Evolutionary conservation across 108 stramenopile genomes (phyloP), one percentile per base, ranked within the genome.

Genomic region (Pseudonitzschia delicatissima): DNA sequence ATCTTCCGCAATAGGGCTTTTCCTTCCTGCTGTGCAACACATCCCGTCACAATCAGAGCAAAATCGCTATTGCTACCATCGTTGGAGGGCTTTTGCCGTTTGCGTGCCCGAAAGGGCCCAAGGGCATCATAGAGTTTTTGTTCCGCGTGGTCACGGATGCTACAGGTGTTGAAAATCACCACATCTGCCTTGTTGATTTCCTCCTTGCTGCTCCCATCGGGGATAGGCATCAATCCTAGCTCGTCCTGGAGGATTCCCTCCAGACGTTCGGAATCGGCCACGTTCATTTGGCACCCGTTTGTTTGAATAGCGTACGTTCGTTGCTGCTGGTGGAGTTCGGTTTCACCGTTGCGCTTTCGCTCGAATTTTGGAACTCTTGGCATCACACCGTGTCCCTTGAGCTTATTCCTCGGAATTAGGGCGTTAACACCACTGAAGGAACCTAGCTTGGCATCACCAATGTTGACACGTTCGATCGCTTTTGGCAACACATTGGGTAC

Each of bases 21-120:
- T 29, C 95, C 97, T 76, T 98, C 97, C 72, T 98, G 97, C 67
- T 98, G 97, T 5, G 97, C 97, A 3, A 98, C 97, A 78, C 97
- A 98, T 12, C 97, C 97, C 2, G 97, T 89, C 5, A 98, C 95
- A 40, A 96, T 86, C 25, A 98, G 82, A 29, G 93, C 87, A 51
- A 97, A 64, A 67, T 69, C 49, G 32, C 53, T 55, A 21, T 57
- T 21, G 51, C 66, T 59, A 58, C 45, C 48, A 47, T 72, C 37
- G 59, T 92, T 83, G 13, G 11, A 2, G 47, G 82, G 57, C 29
- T 93, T 94, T 15, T 78, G 57, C 4, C 92, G 82, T 72, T 92
- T 92, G 34, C 82, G 65, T 0, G 80, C 82, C 2, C 88, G 68
- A 36, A 80, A 83, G 0, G 87, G 87, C 21, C 87, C 91, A n/a